Percentiles rank a stretch among this genome's conserved stretches.
Evolutionary conservation across 176 grass and related monocot genomes (phyloP).

Genomic region (Aegilops bicornis): DNA sequence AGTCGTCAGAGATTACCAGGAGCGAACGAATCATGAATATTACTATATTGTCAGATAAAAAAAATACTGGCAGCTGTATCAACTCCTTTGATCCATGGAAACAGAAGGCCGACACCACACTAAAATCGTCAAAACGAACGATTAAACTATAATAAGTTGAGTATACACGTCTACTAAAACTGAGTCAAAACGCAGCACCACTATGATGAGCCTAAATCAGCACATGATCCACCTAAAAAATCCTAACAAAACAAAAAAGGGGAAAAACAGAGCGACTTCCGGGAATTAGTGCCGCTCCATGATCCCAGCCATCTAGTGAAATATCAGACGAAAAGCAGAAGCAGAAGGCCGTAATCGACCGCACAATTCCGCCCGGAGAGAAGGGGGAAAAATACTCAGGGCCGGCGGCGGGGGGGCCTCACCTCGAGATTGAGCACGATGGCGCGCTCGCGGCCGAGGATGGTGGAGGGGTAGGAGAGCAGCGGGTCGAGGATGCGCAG

Average conservation of each 20-base stretch:
- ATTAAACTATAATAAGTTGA: background rate
- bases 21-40: background rate
- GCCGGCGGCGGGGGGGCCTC: too few relatives aligned
- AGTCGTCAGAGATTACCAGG: constrained; percentile 10
- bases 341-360: background rate
- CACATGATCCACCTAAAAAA: background rate
- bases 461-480: constrained; percentile 95
- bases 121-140: background rate
- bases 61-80: background rate
- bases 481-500: constrained; percentile 94
- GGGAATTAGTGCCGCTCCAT: background rate
- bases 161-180: background rate
- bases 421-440: constrained; percentile 99
- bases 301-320: constrained; percentile 9
- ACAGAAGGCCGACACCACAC: background rate
- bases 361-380: background rate
- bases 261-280: background rate
- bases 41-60: background rate
- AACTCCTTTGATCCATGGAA: background rate
- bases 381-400: too few relatives aligned
- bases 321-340: background rate
- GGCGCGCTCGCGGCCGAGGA: constrained; percentile 87
- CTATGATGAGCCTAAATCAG: background rate
- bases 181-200: background rate
- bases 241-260: background rate